phyloP scores from a whole-genome alignment of 768 basidiomycete genomes.

The Artomyces pyxidatus region DNA sequence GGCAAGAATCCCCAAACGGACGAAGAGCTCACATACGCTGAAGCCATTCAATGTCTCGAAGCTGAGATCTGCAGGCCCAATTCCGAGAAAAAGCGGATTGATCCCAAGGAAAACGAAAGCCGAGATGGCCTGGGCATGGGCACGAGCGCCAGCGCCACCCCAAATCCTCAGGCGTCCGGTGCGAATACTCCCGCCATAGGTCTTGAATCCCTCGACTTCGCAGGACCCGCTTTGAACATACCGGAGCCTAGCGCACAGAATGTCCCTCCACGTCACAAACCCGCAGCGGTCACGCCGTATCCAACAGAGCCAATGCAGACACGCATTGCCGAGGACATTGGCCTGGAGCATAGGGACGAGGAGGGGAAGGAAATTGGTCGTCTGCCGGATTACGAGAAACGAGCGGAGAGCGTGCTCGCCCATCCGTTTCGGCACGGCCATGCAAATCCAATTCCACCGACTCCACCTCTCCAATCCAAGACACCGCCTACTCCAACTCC shows the following conservation, averaged over 20 bases:
- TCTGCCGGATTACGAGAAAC: background rate
- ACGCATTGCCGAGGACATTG: background rate
- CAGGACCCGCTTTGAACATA: constrained; percentile 38
- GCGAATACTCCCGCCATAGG: constrained; percentile 23
- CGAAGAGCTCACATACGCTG: constrained; percentile 69
- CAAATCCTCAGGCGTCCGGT: constrained; percentile 29
- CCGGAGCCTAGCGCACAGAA: constrained; percentile 11
- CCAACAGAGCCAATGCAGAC: constrained; percentile 4
- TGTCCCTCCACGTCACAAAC: background rate
- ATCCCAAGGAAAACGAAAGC: constrained; percentile 34
- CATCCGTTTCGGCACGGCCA: background rate
- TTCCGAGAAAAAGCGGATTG: constrained; percentile 61
- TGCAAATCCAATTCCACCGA: background rate
- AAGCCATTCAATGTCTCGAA: constrained; percentile 83
- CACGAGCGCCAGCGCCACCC: constrained; percentile 45
- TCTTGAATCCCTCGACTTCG: constrained; percentile 55
- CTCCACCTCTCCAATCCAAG: constrained; percentile 3
- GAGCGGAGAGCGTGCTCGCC: background rate
- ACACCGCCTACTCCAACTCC: constrained; percentile 18
- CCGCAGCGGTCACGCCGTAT: background rate
- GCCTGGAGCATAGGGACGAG: no score
- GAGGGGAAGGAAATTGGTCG: background rate
- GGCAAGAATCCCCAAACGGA: constrained; percentile 57
- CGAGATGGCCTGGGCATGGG: constrained; percentile 33
- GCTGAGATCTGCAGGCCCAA: constrained; percentile 66